These are phyloP conservation scores for Allantophomopsis cytisporea DNA, from an alignment of 2,329 filamentous ascomycete genomes.

Conservation along the genomic window DNA sequence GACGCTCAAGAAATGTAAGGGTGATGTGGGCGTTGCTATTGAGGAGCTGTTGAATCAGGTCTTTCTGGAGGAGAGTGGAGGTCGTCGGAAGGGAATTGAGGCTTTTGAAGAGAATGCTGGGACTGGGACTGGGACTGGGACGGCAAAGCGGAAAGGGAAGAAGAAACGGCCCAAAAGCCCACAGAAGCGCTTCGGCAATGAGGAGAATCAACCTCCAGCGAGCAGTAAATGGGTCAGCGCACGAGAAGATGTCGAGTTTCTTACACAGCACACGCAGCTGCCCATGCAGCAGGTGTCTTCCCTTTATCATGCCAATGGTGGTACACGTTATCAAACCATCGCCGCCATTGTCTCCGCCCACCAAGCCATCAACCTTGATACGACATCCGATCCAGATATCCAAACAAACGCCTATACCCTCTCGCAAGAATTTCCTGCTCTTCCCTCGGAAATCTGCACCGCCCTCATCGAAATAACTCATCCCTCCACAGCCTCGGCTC, in stretches of 20 bases:
- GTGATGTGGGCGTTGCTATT: conserved; percentile 56
- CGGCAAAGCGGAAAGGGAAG: conserved; percentile 25
- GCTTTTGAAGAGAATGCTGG: conserved; percentile 53
- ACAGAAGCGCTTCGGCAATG: conserved; percentile 14
- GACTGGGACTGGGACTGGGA: conserved; percentile 19
- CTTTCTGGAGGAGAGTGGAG: conserved; percentile 56
- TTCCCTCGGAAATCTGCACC: conserved; percentile 31
- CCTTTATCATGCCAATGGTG: conserved; percentile 44
- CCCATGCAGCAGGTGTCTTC: conserved; percentile 35
- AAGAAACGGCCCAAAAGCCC: conserved; percentile 5
- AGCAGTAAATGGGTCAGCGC: conserved; percentile 44
- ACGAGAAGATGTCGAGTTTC: conserved; percentile 44
- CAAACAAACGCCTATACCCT: conserved; percentile 38
- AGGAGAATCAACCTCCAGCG: background rate
- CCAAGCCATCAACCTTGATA: conserved; percentile 19
- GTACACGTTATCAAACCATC: conserved; percentile 40
- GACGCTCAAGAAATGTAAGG: conserved; percentile 52
- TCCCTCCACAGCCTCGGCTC: conserved; percentile 40
- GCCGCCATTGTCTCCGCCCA: conserved; percentile 26
- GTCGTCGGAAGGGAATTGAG: conserved; percentile 63
- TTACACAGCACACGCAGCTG: conserved; percentile 34
- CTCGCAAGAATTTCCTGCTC: conserved; percentile 34
- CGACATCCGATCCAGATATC: conserved; percentile 27
- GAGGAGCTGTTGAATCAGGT: conserved; percentile 72
- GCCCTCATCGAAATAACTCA: conserved; percentile 41